A percentile compares a stretch with the other conserved stretches of the same genome.
phyloP scores from a whole-genome alignment of 768 basidiomycete genomes.

The Rubroboletus satanas region DNA sequence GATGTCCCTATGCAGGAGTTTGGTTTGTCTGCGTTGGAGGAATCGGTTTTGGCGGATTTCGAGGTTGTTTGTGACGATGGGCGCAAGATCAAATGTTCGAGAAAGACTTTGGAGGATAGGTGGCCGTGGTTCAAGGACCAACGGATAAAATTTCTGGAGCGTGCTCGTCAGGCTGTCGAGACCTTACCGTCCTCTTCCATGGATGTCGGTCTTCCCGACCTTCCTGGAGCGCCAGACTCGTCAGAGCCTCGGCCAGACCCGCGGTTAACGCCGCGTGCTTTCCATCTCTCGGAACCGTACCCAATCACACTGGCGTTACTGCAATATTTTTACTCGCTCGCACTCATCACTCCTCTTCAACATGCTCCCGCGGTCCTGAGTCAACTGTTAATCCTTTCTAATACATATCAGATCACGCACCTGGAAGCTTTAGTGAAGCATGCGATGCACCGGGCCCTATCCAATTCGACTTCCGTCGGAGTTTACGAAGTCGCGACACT shows the following conservation, averaged over 20 bases:
- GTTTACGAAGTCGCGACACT: slow-evolving; percentile 95
- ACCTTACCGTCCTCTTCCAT: slow-evolving; percentile 56
- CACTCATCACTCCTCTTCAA: slow-evolving; percentile 86
- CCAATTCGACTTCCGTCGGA: slow-evolving; percentile 80
- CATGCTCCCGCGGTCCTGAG: slow-evolving; percentile 87
- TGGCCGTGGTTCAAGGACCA: slow-evolving; percentile 95
- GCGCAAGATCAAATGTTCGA: slow-evolving; percentile 74
- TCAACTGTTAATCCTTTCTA: slow-evolving; percentile 78
- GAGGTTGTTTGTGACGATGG: slow-evolving; percentile 92
- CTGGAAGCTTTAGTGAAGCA: slow-evolving; percentile 82
- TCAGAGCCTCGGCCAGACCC: slow-evolving; percentile 66
- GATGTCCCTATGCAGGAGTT: slow-evolving; percentile 77
- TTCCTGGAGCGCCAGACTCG: slow-evolving; percentile 47
- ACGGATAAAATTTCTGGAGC: slow-evolving; percentile 52
- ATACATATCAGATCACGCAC: slow-evolving; percentile 75
- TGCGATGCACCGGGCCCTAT: slow-evolving; percentile 86
- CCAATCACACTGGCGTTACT: slow-evolving; percentile 84
- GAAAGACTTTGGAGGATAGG: slow-evolving; percentile 79
- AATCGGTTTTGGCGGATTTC: slow-evolving; percentile 81
- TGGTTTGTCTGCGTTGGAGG: slow-evolving; percentile 80
- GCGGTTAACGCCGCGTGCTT: slow-evolving; percentile 70
- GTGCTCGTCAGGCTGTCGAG: slow-evolving; percentile 54
- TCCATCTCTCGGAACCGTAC: slow-evolving; percentile 85
- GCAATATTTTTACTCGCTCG: slow-evolving; percentile 90
- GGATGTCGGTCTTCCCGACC: slow-evolving; percentile 59